Evolutionary conservation across 2,329 filamentous ascomycete genomes (phyloP), one percentile per base, ranked within the genome.

Genomic region (Cryphonectria carpinicola): DNA sequence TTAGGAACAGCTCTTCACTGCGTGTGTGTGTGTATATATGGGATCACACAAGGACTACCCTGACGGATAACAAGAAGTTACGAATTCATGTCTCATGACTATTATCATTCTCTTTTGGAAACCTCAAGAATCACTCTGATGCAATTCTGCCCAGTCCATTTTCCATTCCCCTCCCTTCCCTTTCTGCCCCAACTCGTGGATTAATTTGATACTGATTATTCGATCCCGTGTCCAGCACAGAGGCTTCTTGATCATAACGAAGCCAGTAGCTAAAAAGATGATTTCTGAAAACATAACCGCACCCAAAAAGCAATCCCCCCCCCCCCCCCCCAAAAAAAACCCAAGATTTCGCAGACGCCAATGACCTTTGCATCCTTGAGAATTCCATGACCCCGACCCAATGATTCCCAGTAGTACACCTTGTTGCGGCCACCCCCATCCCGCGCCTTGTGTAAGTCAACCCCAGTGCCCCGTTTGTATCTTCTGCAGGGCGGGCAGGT

Each of bases 211-310:
- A 25, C 25, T 37, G 35, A n/a, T 58, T 58, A 39, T 6, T 32
- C 37, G 13, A 46, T 46, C 13, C 65, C 35, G 52, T 67, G 65
- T 67, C 65, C 65, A 67, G 65, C 52, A 67, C 52, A 56, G 56
- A 67, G 37, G 52, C 37, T 46, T 22, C 17, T 35, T 35, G 17
- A 19, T 61, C 35, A 17, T 22, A n/a, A 19, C 19, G n/a, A 39
- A 61, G 8, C 58, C 19, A 22, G 19, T 39, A 6, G 17, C 6
- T 4, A 28, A 22, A 28, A 19, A 46, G 14, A 46, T 46, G 43
- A 19, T 60, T 28, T 10, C 8, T 28, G 5, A 4, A n/a, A 25
- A 32, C 5, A 60, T 60, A 14, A 8, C 28, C 56, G 28, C 35
- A n/a, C 19, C 32, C 32, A 11, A 39, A 49, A 22, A 49, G 46